Conservation (phyloP, 2,329 filamentous ascomycete genomes). For the Colletotrichum musae region DNA sequence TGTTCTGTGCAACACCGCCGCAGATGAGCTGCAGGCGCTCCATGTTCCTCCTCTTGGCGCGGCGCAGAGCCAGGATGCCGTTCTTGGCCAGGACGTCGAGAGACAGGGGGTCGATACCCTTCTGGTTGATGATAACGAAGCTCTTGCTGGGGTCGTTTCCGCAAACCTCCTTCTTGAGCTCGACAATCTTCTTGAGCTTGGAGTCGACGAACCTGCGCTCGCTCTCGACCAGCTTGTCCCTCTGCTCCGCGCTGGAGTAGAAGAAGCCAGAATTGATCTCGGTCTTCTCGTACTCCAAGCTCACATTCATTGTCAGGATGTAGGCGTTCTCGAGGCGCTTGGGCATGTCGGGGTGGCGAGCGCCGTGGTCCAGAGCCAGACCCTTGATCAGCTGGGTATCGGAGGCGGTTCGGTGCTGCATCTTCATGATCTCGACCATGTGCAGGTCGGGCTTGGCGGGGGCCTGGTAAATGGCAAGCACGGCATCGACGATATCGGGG, state of each 20-base stretch:
- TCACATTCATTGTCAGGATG: constrained; percentile 96
- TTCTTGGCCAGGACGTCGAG: constrained; percentile 98
- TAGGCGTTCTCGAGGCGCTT: constrained; percentile 96
- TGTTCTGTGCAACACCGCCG: constrained; percentile 93
- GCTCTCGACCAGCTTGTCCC: constrained; percentile 97
- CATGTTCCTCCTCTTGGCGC: constrained; percentile 99
- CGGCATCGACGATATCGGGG: constrained; percentile 95
- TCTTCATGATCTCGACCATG: constrained; percentile 99
- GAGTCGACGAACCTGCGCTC: constrained; percentile 96
- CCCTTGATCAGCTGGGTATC: constrained; percentile 97
- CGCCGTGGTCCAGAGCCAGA: constrained; percentile 93
- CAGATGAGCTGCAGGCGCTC: constrained; percentile 96
- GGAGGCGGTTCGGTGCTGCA: constrained; percentile 97
- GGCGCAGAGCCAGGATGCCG: constrained; percentile 92
- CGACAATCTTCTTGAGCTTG: constrained; percentile 97
- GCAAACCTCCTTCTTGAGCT: constrained; percentile 97
- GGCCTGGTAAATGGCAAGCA: constrained; percentile 91
- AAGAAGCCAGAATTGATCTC: constrained; percentile 99
- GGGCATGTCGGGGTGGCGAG: constrained; percentile 97
- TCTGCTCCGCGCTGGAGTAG: constrained; percentile 96
- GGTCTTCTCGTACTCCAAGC: constrained; percentile 98
- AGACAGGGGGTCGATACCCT: constrained; percentile 97
- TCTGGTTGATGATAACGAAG: constrained; percentile 99
- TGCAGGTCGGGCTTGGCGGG: constrained; percentile 95
- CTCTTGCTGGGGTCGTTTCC: constrained; percentile 93